Evolutionary conservation across 306 rosid species (phyloP), one percentile per base, ranked within the genome.

Genomic region (Betula pendula): DNA sequence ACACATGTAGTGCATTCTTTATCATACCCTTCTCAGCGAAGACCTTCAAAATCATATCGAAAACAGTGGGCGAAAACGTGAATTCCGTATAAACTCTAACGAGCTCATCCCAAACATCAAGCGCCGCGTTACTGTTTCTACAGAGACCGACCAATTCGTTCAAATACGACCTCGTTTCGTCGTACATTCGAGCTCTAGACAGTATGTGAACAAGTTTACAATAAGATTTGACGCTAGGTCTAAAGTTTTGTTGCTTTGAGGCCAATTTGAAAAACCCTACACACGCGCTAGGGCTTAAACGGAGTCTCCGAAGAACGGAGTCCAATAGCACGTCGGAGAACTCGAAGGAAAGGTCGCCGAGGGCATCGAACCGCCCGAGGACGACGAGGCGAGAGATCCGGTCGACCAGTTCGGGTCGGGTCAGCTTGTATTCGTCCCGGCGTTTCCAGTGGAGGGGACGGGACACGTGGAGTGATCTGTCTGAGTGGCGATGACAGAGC

Each of bases 361-460:
- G 82, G 59, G 91, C 89, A 44, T 89, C 76, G 74, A 75, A 75
- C 8, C 98, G 93, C 51, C 74, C 77, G 75, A 86, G 96, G 72
- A 92, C 77, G 63, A 92, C 86, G 76, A 94, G 90, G 62, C 89
- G 93, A 77, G 92, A 22, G 78, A 94, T 90, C 33, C 90, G 90
- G 44, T 87, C 84, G 45, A 84, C 59, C 56, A 90, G 43, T 20
- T 85, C 84, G 50, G 93, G 77, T 16, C 70, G 75, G 5, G 76
- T 80, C n/a, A 86, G 88, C 73, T 82, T 85, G 83, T 59, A 78
- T 75, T 91, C 89, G 85, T 88, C 87, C 12, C 89, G 87, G 81
- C 47, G 85, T 82, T 85, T 90, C 94, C 94, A 90, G 79, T 56
- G 91, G 72, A 88, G 88, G 19, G 68, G 53, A 1, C 80, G 80